Conservation (phyloP, 2,329 filamentous ascomycete species). For the Pseudocercospora vitis region DNA sequence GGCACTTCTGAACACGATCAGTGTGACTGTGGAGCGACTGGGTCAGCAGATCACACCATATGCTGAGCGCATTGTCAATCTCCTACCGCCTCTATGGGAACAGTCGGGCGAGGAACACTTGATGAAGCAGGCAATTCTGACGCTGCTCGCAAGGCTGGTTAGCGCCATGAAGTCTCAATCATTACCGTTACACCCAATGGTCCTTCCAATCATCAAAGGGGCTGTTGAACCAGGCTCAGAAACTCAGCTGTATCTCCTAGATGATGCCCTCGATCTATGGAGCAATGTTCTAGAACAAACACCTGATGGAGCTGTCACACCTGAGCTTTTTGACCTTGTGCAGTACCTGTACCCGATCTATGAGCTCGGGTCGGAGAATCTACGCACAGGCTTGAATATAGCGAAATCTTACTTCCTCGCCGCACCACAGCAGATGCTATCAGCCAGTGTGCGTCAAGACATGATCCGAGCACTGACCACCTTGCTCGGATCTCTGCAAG, state of each 20-base stretch:
- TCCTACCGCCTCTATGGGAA: conserved; percentile 81
- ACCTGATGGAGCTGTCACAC: conserved; percentile 41
- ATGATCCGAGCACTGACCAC: conserved; percentile 44
- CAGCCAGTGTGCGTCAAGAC: conserved; percentile 41
- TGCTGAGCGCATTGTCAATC: conserved; percentile 77
- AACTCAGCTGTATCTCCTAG: conserved; percentile 77
- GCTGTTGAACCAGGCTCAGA: conserved; percentile 74
- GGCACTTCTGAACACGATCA: conserved; percentile 82
- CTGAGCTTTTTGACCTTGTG: conserved; percentile 45
- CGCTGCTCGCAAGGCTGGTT: conserved; percentile 81
- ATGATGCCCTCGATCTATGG: conserved; percentile 92
- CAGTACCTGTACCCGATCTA: conserved; percentile 50
- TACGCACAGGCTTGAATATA: conserved; percentile 51
- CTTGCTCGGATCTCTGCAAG: conserved; percentile 48
- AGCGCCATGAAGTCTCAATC: conserved; percentile 79
- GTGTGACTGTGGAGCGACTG: conserved; percentile 76
- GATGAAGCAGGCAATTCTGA: conserved; percentile 90
- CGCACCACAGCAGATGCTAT: conserved; percentile 48
- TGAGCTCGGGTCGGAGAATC: conserved; percentile 50
- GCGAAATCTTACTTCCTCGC: conserved; percentile 52
- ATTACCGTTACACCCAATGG: conserved; percentile 72
- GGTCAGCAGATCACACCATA: conserved; percentile 68
- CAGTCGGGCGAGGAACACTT: conserved; percentile 82
- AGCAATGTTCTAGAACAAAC: conserved; percentile 68
- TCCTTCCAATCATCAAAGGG: conserved; percentile 78